Percentiles rank a stretch among this genome's conserved stretches.
phyloP scores from a whole-genome alignment of 257 asterid genomes.

The Ballota nigra region DNA sequence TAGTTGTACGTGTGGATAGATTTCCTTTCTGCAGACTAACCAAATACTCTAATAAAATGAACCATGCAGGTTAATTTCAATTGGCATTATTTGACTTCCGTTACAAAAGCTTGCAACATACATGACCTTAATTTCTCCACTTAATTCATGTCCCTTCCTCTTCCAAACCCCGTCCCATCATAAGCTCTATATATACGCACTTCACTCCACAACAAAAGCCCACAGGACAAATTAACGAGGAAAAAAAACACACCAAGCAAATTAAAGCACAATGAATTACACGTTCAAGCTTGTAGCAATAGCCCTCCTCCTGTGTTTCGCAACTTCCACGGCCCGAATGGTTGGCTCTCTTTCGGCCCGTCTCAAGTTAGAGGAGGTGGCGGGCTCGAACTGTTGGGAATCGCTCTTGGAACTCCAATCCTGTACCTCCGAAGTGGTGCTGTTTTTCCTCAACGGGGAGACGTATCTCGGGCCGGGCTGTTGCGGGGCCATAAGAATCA shows the following conservation, averaged over 20 bases:
- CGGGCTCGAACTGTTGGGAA: slow-evolving; percentile 50
- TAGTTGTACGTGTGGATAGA: too few relatives aligned
- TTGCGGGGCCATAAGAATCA: slow-evolving; percentile 53
- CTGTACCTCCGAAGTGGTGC: slow-evolving; percentile 58
- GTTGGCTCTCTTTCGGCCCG: slow-evolving; percentile 24
- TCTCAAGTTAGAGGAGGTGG: slow-evolving; percentile 32
- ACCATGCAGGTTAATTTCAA: too few relatives aligned
- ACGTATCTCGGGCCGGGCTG: slow-evolving; percentile 68
- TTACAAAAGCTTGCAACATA: slow-evolving; percentile 20
- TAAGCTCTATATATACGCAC: neutral
- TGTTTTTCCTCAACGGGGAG: slow-evolving; percentile 69
- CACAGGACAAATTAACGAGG: too few relatives aligned
- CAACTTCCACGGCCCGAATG: slow-evolving; percentile 25
- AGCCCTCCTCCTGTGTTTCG: slow-evolving; percentile 22
- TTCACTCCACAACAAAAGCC: neutral
- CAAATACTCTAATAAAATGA: too few relatives aligned
- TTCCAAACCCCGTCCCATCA: neutral
- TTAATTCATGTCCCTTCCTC: slow-evolving; percentile 20
- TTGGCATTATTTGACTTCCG: neutral
- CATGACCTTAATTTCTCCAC: slow-evolving; percentile 21
- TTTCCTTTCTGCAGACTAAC: too few relatives aligned
- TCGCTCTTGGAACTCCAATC: slow-evolving; percentile 56
- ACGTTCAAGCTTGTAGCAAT: slow-evolving; percentile 26
- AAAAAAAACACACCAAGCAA: neutral
- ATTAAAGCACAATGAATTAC: slow-evolving; percentile 26